Evolutionary conservation across 305 asterid genomes (phyloP), one percentile per base, ranked within the genome.

Genomic region (Rubia balearica): DNA sequence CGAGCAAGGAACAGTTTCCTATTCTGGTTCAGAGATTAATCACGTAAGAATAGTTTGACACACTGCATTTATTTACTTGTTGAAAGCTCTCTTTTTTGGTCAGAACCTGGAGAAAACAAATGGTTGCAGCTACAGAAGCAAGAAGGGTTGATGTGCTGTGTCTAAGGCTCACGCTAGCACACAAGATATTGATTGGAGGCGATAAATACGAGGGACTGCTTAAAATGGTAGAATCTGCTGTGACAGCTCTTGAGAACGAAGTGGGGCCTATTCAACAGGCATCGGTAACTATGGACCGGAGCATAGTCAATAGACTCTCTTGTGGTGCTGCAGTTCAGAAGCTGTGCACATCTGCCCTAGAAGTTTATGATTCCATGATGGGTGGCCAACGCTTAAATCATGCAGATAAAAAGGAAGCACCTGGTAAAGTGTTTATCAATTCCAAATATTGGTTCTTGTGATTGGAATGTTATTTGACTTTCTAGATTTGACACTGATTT

Each of bases 81-180:
- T 7, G 27, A 19, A 21, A 57, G 62, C 33, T 57, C 5, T n/a
- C 22, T n/a, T 51, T 36, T 71, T 22, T 65, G 42, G 65, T 55
- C 88, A 92, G 98, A 64, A 82, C 90, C 63, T 88, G 96, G 95
- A 85, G 91, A 79, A 92, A 92, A 81, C 98, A 92, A 74, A 74
- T 92, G 68, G 72, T 84, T n/a, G 88, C 82, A 70, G 97, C 97
- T 27, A 85, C 78, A 76, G 96, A 88, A 70, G 93, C 98, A 13
- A 90, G 98, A 71, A 84, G 96, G 73, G 96, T 92, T 24, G 98
- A 90, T 79, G 85, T 83, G 67, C 73, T 92, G 60, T 84, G 98
- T 87, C 86, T 83, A 71, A 78, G 97, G 79, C 85, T 92, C 78
- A 86, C 89, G 36, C 82, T 92, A 19, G 81, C 90, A 81, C 87